Evolutionary conservation across 2,329 filamentous ascomycete species (phyloP).

Genomic region (Claviceps africana): DNA sequence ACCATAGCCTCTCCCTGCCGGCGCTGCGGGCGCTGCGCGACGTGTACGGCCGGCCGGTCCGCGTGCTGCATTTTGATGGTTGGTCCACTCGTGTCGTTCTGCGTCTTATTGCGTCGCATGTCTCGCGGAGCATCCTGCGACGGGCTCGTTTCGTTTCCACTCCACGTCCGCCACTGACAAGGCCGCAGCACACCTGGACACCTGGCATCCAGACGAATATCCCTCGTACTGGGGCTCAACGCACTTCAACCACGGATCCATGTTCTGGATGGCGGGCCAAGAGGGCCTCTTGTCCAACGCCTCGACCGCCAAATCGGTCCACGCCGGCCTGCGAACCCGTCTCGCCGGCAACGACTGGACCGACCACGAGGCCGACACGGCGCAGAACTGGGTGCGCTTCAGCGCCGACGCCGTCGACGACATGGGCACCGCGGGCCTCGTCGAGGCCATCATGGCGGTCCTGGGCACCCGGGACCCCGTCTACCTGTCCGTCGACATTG

Average conservation of each 20-base stretch:
- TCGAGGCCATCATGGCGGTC: conserved; percentile 53
- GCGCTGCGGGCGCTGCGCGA: conserved; percentile 52
- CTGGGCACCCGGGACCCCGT: conserved; percentile 67
- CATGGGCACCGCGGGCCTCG: conserved; percentile 56
- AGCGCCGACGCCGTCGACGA: conserved; percentile 78
- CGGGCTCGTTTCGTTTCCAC: no score
- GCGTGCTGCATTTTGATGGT: conserved; percentile 61
- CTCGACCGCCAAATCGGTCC: conserved; percentile 57
- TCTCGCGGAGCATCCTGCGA: no score
- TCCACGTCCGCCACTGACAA: no score
- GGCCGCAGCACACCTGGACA: conserved; percentile 52
- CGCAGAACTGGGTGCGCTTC: conserved; percentile 68
- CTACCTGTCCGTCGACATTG: conserved; percentile 70
- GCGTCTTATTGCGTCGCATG: no score
- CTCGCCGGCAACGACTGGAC: conserved; percentile 50
- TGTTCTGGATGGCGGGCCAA: conserved; percentile 78
- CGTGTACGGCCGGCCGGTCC: conserved; percentile 46
- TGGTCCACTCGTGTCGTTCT: background rate
- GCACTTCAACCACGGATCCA: conserved; percentile 73
- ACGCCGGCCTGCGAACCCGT: conserved; percentile 70
- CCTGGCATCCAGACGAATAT: conserved; percentile 73
- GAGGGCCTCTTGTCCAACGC: conserved; percentile 65
- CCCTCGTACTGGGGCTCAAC: conserved; percentile 54
- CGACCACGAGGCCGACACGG: conserved; percentile 58
- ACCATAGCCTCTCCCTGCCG: conserved; percentile 57